phyloP scores from a whole-genome alignment of 768 basidiomycete species.

The Mrakia gelida region DNA sequence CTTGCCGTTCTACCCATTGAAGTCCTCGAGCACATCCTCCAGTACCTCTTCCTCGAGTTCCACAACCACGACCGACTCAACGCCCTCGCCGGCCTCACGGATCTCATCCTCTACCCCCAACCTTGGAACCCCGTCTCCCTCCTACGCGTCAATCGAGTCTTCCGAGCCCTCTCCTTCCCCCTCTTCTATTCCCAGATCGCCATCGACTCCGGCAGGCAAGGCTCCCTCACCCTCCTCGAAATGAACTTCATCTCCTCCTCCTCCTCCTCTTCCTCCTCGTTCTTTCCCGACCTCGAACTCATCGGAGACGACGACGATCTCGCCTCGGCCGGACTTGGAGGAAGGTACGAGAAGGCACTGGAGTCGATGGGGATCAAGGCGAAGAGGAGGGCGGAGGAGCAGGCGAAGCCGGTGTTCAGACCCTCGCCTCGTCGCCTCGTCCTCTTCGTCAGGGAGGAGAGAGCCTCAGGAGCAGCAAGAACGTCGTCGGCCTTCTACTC shows the following conservation, averaged over 20 bases:
- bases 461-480: background rate
- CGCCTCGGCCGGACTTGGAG: background rate
- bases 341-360: background rate
- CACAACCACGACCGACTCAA: constrained; percentile 5
- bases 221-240: background rate
- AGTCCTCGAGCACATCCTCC: background rate
- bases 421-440: background rate
- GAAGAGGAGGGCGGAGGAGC: background rate
- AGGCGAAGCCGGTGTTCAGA: background rate
- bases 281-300: background rate
- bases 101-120: background rate
- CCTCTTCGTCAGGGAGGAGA: background rate
- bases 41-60: background rate
- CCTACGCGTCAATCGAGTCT: background rate
- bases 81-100: background rate
- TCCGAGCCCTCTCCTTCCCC: background rate
- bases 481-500: background rate
- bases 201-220: background rate
- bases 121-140: constrained; percentile 9
- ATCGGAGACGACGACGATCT: background rate
- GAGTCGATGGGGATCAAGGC: background rate
- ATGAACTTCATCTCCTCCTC: background rate
- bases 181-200: background rate
- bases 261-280: background rate
- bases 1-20: background rate